Evolutionary conservation across 2,329 filamentous ascomycete genomes (phyloP), one percentile per base, ranked within the genome.

Genomic region (Thermothelomyces thermophilus): DNA sequence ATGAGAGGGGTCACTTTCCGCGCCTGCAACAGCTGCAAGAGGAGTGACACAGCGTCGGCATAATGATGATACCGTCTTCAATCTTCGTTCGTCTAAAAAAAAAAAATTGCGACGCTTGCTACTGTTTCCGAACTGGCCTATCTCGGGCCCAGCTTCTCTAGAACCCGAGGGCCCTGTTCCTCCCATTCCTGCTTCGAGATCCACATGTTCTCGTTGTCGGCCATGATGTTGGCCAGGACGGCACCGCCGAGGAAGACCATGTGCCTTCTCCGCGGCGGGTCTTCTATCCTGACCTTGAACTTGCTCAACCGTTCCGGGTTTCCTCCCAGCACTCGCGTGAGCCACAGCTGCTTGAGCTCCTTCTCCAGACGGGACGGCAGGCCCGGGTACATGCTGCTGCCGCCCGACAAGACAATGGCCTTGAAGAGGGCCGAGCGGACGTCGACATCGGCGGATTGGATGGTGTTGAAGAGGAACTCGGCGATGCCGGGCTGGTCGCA

Each of bases 251-350:
- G 73, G 78, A 98, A 62, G n/a, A 98, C 93, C 90, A 98, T 97
- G 75, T 98, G 93, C 70, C 91, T 80, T 73, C 93, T 82, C 71
- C 93, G 81, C 30, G 93, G 93, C 45, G 93, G 93, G 68, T 98
- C 93, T 70, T 98, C 93, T 75, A 98, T 97, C 69, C 93, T 83
- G 59, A 98, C 91, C 81, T 97, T 98, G 80, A 98, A 98, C 83
- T 97, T 98, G 83, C 82, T 88, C 64, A 98, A 70, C 59, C 93
- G 82, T 72, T 97, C 91, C 1, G 93, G 91, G 70, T 98, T 90
- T 52, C 91, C 90, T 52, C 84, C 80, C 60, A 98, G 74, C 37
- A 96, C 90, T 58, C 86, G 84, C 48, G 91, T 96, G 58, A 98
- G 80, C 93, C 93, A 98, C 62, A 98, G 74, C 74, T 98, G 93